phyloP scores from a whole-genome alignment of 2,329 filamentous ascomycete species.

The Ophiostoma australiae region DNA sequence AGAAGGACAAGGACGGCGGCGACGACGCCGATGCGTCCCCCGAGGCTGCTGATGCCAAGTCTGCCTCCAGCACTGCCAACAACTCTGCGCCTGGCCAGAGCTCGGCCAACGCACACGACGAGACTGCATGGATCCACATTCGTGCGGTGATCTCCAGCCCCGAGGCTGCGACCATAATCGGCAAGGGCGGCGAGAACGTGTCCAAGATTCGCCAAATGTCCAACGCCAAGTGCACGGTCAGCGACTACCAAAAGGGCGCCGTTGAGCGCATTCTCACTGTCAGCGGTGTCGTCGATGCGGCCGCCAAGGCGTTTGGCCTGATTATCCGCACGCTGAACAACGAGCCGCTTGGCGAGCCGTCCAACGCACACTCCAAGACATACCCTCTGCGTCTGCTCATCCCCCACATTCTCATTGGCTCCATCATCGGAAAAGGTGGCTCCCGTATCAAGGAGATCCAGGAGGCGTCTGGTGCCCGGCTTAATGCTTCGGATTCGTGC shows the following conservation, averaged over 20 bases:
- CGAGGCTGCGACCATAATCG: slow-evolving; percentile 95
- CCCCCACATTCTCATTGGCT: slow-evolving; percentile 94
- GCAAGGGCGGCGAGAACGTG: slow-evolving; percentile 97
- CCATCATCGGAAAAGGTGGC: slow-evolving; percentile 96
- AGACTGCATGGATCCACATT: slow-evolving; percentile 94
- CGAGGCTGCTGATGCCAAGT: slow-evolving; percentile 56
- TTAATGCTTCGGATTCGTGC: slow-evolving; percentile 94
- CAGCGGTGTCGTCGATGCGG: slow-evolving; percentile 91
- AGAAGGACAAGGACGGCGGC: slow-evolving; percentile 49
- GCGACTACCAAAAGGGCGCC: slow-evolving; percentile 94
- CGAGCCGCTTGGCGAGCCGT: slow-evolving; percentile 81
- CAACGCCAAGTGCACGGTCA: slow-evolving; percentile 96
- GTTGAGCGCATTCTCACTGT: slow-evolving; percentile 97
- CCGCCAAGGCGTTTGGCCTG: slow-evolving; percentile 95
- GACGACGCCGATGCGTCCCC: slow-evolving; percentile 66
- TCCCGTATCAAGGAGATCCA: slow-evolving; percentile 97
- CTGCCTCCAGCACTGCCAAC: slow-evolving; percentile 38
- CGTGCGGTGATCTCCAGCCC: slow-evolving; percentile 95
- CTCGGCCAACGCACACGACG: slow-evolving; percentile 65
- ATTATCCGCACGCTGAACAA: slow-evolving; percentile 99
- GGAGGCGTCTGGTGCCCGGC: slow-evolving; percentile 89
- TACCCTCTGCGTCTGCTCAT: slow-evolving; percentile 94
- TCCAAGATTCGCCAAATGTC: slow-evolving; percentile 93
- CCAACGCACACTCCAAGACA: slow-evolving; percentile 90
- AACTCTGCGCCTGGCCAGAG: slow-evolving; percentile 41